Evolutionary conservation across 192 early-diverging fungal species (phyloP), one percentile per base, ranked within the genome.

Genomic region (Coemansia asiatica): DNA sequence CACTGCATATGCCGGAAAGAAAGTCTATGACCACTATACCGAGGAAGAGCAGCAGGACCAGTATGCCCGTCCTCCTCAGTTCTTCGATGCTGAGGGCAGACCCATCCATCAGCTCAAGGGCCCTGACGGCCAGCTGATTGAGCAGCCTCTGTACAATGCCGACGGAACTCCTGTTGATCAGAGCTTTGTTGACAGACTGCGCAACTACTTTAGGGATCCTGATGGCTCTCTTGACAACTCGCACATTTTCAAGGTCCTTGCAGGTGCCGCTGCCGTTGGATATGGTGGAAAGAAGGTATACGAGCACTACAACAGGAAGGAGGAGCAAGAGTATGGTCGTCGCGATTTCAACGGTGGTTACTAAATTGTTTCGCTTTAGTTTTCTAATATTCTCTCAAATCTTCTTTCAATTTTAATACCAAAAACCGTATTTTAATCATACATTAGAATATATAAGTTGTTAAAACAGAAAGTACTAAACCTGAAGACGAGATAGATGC

Each of bases 201-300:
- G 31, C 22, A 60, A 60, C 35, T 60, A 40, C 33, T 57, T 29
- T 21, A 36, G 6, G 35, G 35, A 60, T 22, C 35, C 35, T 12
- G 36, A 44, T 26, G 57, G 36, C 36, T 38, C 35, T 21, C 36
- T 44, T 25, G 57, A 60, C 23, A 21, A 25, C 35, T 60, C 57
- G 21, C 33, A 44, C 38, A 44, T 60, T 22, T 21, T 44, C 36
- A 15, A 19, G 36, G 38, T 36, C 38, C 28, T 23, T 16, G 36
- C 38, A 2, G 57, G 38, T 16, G 9, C 57, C n/a, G 29, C 33
- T 16, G 57, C 36, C 22, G 57, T 36, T 44, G 57, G 57, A 18
- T 60, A 44, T 6, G 54, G 29, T 18, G 74, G 65, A 47, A 64
- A 67, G 59, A 66, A 71, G 64, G 18, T 54, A 19, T 76, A 71